Conservation (phyloP, 805 yeast species). For the Candida railenensis region DNA sequence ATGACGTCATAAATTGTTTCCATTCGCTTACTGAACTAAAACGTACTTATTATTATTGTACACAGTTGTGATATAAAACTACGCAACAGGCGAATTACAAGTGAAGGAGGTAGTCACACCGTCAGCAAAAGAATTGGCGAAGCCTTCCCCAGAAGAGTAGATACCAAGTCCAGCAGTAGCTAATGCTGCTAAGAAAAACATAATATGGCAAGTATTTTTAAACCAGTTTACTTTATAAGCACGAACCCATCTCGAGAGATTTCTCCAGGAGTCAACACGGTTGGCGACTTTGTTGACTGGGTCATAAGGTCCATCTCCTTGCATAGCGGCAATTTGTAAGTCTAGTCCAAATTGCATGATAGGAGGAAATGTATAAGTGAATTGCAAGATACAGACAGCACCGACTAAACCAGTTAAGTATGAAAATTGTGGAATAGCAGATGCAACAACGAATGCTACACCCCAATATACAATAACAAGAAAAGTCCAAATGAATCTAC, state of each 20-base stretch:
- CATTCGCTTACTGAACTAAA: no score
- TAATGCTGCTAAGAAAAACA: slow-evolving; percentile 20
- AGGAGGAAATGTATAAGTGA: slow-evolving; percentile 46
- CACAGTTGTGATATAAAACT: not conserved
- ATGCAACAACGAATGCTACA: slow-evolving; percentile 40
- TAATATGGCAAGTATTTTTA: slow-evolving; percentile 14
- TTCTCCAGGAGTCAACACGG: slow-evolving; percentile 7
- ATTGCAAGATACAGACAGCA: slow-evolving; percentile 44
- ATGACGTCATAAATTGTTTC: no score
- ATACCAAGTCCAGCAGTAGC: slow-evolving; percentile 27
- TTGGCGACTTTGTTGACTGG: slow-evolving; percentile 9
- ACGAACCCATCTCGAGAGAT: slow-evolving; percentile 10
- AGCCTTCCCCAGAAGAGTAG: slow-evolving; percentile 23
- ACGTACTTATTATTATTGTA: no score
- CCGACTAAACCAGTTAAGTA: slow-evolving; percentile 39
- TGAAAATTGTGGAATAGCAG: slow-evolving; percentile 44
- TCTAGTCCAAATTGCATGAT: slow-evolving; percentile 21
- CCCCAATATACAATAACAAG: slow-evolving; percentile 43
- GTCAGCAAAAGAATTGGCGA: slow-evolving; percentile 19
- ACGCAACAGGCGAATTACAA: slow-evolving; percentile 20
- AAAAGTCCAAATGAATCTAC: slow-evolving; percentile 34
- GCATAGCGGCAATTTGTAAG: slow-evolving; percentile 15
- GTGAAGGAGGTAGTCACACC: slow-evolving; percentile 28
- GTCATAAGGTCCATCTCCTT: slow-evolving; percentile 13
- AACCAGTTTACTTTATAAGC: slow-evolving; percentile 17